Percentiles rank a stretch among this genome's conserved stretches.
Conservation (phyloP, 2,329 filamentous ascomycete genomes). For the Paraphoma chrysanthemicola region DNA sequence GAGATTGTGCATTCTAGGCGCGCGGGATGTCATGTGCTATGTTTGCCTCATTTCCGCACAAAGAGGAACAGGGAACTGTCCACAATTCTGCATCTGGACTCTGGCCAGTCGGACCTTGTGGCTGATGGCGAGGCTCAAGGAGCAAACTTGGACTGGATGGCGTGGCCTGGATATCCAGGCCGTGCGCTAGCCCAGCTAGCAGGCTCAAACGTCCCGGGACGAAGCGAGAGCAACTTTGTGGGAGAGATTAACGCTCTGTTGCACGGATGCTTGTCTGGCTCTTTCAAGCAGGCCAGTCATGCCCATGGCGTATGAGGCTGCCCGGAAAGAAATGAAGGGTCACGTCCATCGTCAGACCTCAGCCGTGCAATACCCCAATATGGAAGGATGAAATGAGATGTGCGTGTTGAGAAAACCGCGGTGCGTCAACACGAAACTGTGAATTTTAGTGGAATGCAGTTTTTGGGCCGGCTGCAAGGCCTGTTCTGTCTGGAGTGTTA, state of each 20-base stretch:
- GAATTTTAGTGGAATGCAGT: constrained; percentile 28
- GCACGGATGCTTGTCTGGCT: constrained; percentile 37
- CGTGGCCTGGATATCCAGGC: constrained; percentile 28
- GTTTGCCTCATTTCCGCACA: constrained; percentile 5
- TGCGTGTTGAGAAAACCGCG: constrained; percentile 39
- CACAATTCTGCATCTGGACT: constrained; percentile 24
- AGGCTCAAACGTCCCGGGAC: constrained; percentile 49
- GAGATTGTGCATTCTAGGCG: background rate
- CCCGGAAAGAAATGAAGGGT: constrained; percentile 49
- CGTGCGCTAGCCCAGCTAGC: constrained; percentile 40
- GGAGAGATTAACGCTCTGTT: constrained; percentile 44
- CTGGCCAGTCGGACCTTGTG: constrained; percentile 27
- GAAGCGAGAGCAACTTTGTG: constrained; percentile 44
- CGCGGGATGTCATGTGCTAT: background rate
- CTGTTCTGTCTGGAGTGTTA: constrained; percentile 28
- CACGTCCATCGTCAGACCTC: constrained; percentile 39
- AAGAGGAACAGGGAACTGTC: constrained; percentile 7
- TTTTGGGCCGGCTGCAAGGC: constrained; percentile 20
- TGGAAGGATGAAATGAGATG: constrained; percentile 41
- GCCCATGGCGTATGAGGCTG: constrained; percentile 34
- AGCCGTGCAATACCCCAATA: constrained; percentile 39
- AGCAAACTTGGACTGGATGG: constrained; percentile 24
- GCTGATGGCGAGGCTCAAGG: constrained; percentile 34
- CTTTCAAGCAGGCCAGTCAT: constrained; percentile 24
- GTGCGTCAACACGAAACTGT: constrained; percentile 47